These are phyloP conservation scores for Pleomassaria siparia DNA, from an alignment of 2,329 filamentous ascomycete genomes.

Conservation along the genomic window DNA sequence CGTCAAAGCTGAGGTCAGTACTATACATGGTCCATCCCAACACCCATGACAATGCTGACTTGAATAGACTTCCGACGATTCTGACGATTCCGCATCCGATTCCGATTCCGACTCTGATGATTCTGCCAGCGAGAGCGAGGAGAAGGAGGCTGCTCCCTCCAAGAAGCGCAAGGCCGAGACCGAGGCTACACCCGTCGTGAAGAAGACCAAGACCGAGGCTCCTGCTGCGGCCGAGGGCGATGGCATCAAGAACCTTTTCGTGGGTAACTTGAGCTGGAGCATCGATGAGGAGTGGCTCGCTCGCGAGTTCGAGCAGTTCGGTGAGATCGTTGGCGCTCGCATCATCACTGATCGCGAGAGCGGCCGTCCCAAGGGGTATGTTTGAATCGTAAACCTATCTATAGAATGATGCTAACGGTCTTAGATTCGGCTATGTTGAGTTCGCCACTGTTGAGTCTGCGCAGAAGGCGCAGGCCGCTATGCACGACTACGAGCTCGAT, in stretches of 20 bases:
- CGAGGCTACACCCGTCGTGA: constrained; percentile 54
- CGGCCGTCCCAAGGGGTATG: constrained; percentile 79
- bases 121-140: constrained; percentile 32
- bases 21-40: neutral
- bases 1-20: constrained; percentile 23
- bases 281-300: constrained; percentile 81
- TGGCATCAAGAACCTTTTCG: constrained; percentile 72
- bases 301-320: constrained; percentile 78
- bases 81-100: constrained; percentile 34
- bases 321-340: constrained; percentile 70
- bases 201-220: constrained; percentile 67
- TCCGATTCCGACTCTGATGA: no score
- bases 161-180: constrained; percentile 70
- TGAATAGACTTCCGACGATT: constrained; percentile 13
- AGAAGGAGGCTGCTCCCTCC: constrained; percentile 45
- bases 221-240: constrained; percentile 49
- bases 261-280: constrained; percentile 89
- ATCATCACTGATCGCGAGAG: constrained; percentile 81
- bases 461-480: constrained; percentile 70
- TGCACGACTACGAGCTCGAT: constrained; percentile 74
- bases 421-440: constrained; percentile 85
- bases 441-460: constrained; percentile 70
- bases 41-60: neutral
- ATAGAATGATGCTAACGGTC: constrained; percentile 23
- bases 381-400: constrained; percentile 7